phyloP scores from a whole-genome alignment of 192 early-diverging fungal genomes.

The Coemansia guatemalensis region DNA sequence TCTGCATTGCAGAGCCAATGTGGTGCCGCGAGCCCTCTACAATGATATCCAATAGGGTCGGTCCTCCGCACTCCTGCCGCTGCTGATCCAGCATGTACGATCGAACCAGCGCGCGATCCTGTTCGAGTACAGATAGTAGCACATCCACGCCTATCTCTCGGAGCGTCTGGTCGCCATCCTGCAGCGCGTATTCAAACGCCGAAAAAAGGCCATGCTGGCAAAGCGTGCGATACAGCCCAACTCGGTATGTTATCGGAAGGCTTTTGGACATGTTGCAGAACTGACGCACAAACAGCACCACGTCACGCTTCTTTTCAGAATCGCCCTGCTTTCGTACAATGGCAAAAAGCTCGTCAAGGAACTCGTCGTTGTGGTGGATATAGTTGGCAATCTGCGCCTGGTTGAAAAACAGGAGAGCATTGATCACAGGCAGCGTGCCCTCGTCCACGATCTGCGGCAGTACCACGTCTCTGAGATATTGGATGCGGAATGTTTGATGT shows the following conservation, averaged over 20 bases:
- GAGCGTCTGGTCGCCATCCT: conserved; percentile 55
- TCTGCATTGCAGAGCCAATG: conserved; percentile 63
- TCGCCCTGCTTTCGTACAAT: conserved; percentile 58
- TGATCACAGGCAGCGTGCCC: conserved; percentile 66
- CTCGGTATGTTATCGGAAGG: conserved; percentile 61
- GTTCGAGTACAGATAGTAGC: conserved; percentile 70
- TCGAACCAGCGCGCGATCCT: conserved; percentile 76
- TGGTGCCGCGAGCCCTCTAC: conserved; percentile 64
- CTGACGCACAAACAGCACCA: conserved; percentile 78
- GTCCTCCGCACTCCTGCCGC: conserved; percentile 34
- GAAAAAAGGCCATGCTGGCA: conserved; percentile 77
- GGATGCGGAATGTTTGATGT: conserved; percentile 80
- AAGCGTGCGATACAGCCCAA: conserved; percentile 66
- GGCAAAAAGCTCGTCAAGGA: conserved; percentile 70
- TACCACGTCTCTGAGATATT: conserved; percentile 85
- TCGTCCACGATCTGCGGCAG: conserved; percentile 80
- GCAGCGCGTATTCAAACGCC: conserved; percentile 71
- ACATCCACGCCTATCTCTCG: conserved; percentile 69
- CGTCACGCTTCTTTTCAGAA: conserved; percentile 66
- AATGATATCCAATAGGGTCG: conserved; percentile 66
- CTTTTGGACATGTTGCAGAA: conserved; percentile 73
- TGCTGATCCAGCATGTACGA: conserved; percentile 66
- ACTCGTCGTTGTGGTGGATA: conserved; percentile 66
- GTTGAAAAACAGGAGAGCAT: conserved; percentile 77
- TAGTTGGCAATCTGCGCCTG: conserved; percentile 81